A percentile compares a stretch with the other conserved stretches of the same genome.
phyloP scores from a whole-genome alignment of 2,329 filamentous ascomycete genomes.

The Aspergillus puulaauensis region DNA sequence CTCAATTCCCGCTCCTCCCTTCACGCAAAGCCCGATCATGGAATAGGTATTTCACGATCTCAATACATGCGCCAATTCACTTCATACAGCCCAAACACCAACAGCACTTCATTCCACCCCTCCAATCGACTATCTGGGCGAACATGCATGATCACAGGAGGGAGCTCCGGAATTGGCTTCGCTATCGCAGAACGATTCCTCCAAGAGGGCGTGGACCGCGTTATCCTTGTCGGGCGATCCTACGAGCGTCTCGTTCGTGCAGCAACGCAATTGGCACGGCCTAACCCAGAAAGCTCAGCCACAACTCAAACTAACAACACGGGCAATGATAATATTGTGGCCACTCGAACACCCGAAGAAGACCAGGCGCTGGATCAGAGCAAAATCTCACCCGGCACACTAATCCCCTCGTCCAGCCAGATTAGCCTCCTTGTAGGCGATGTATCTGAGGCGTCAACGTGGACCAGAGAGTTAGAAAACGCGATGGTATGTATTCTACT shows the following conservation, averaged over 20 bases:
- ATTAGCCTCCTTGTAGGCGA: constrained; percentile 38
- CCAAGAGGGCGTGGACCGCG: constrained; percentile 56
- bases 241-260: constrained; percentile 46
- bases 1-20: background rate
- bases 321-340: constrained; percentile 10
- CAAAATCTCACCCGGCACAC: background rate
- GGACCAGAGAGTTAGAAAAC: constrained; percentile 38
- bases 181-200: constrained; percentile 69
- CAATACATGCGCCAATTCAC: constrained; percentile 4
- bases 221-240: constrained; percentile 62
- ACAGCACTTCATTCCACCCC: constrained; percentile 9
- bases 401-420: constrained; percentile 17
- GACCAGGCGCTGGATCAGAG: constrained; percentile 6
- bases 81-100: background rate
- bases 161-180: constrained; percentile 68
- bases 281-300: background rate
- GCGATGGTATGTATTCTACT: constrained; percentile 32
- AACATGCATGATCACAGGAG: constrained; percentile 64
- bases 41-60: background rate
- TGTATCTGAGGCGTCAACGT: constrained; percentile 33
- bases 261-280: constrained; percentile 24
- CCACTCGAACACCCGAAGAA: constrained; percentile 20
- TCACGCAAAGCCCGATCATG: background rate
- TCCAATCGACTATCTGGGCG: constrained; percentile 32
- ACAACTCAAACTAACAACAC: background rate